Evolutionary conservation across 495 filamentous ascomycete genomes (phyloP).

Genomic region (Pseudomonodictys pantanalensis): DNA sequence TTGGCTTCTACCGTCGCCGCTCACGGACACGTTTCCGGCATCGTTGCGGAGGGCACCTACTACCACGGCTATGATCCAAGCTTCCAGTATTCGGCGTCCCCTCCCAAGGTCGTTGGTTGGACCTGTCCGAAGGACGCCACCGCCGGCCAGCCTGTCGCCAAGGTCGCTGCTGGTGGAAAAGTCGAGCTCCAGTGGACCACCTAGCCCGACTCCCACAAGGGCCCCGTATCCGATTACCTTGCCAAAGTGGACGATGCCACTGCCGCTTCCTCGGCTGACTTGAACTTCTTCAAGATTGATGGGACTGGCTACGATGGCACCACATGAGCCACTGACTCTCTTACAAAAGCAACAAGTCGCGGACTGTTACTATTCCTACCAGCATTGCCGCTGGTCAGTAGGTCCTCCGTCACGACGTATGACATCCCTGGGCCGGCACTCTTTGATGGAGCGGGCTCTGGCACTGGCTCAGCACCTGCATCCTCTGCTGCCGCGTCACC

Average conservation of each 20-base stretch:
- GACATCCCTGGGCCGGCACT: slow-evolving; percentile 37
- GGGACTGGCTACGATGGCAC: slow-evolving; percentile 28
- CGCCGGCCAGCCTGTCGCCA: slow-evolving; percentile 51
- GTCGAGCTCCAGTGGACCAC: slow-evolving; percentile 46
- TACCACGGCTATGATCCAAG: slow-evolving; percentile 52
- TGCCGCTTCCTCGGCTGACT: slow-evolving; percentile 30
- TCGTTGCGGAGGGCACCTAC: slow-evolving; percentile 31
- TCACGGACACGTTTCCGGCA: slow-evolving; percentile 25
- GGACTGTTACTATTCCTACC: slow-evolving; percentile 25
- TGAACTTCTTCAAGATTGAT: slow-evolving; percentile 48
- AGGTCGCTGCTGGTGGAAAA: slow-evolving; percentile 36
- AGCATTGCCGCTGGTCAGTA: slow-evolving; percentile 27
- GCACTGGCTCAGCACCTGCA: not conserved
- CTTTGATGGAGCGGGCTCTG: slow-evolving; percentile 12
- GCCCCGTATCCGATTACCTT: slow-evolving; percentile 32
- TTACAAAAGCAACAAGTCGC: slow-evolving; percentile 34
- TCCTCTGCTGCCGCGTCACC: not conserved
- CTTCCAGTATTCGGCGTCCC: slow-evolving; percentile 43
- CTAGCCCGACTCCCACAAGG: slow-evolving; percentile 31
- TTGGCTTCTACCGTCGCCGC: slow-evolving; percentile 21
- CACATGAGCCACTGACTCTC: slow-evolving; percentile 21
- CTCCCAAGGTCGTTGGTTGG: slow-evolving; percentile 51
- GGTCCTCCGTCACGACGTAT: slow-evolving; percentile 36
- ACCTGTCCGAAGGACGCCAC: slow-evolving; percentile 49
- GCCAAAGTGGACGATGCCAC: slow-evolving; percentile 24